Base-by-base conservation (phyloP, 2,329 filamentous ascomycete species). In the Dactylella cylindrospora region DNA sequence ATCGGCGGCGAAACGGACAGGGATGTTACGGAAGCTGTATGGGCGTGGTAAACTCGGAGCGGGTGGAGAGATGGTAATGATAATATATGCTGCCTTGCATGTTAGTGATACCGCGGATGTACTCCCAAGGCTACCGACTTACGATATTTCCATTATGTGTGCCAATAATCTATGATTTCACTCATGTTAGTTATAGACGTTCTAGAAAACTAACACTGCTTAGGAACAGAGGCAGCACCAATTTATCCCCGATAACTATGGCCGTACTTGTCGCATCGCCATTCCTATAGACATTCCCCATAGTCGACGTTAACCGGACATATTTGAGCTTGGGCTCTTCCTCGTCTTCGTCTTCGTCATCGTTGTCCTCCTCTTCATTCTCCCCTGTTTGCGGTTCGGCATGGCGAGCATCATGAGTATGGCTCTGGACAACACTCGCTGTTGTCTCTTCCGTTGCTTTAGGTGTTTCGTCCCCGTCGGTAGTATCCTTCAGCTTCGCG, bases 101-200 rank as follows among this genome's bases (percentile, higher is more conserved):
- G 66, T 75, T 71, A 74, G 69, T 32, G 64, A 15, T n/a, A n/a
- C n/a, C n/a, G n/a, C n/a, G n/a, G 2, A 47, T 23, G 12, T 20
- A 3, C 10, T 26, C 31, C 9, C 6, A 15, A 25, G 13, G 43
- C 25, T 31, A 54, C 22, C 43, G 40, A 76, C 85, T 77, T 79
- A 94, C 89, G 70, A 97, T 91, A 70, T 93, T 95, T 69, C 93
- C 93, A 75, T 95, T 95, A 73, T 98, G 91, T 25, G 93, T 96
- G 67, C 91, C 93, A 68, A 95, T 78, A 65, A 96, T 85, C 87
- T 91, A 74, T 41, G 66, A 59, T 54, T 66, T 70, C 61, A 67
- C 68, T 74, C 67, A 76, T 74, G 53, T 68, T 66, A 72, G 43
- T 39, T 49, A 31, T n/a, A n/a, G n/a, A n/a, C n/a, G n/a, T n/a